These are phyloP conservation scores for Malus domestica DNA, from an alignment of 306 rosid genomes.

Conservation along the genomic window ASM211411v1 NC_041793.1:44523001-44523500, in stretches of 20 bases:
- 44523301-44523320: neutral
- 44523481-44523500: too few species aligned
- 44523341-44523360: too few species aligned
- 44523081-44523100: conserved; percentile 47
- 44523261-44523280: conserved; percentile 12
- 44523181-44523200: conserved; percentile 42
- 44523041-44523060: conserved; percentile 36
- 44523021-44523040: conserved; percentile 60
- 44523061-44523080: conserved; percentile 48
- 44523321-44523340: too few species aligned
- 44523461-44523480: too few species aligned
- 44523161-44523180: conserved; percentile 67
- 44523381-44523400: too few species aligned
- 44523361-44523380: too few species aligned
- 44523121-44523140: conserved; percentile 74
- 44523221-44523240: conserved; percentile 31
- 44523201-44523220: conserved; percentile 11
- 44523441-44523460: too few species aligned
- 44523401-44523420: too few species aligned
- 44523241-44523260: neutral
- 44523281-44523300: neutral
- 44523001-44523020: conserved; percentile 71
- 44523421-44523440: too few species aligned
- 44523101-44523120: conserved; percentile 82
- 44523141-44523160: conserved; percentile 75